Evolutionary conservation across 305 asterid species (phyloP).

Genomic region (Salvia sclarea): DNA sequence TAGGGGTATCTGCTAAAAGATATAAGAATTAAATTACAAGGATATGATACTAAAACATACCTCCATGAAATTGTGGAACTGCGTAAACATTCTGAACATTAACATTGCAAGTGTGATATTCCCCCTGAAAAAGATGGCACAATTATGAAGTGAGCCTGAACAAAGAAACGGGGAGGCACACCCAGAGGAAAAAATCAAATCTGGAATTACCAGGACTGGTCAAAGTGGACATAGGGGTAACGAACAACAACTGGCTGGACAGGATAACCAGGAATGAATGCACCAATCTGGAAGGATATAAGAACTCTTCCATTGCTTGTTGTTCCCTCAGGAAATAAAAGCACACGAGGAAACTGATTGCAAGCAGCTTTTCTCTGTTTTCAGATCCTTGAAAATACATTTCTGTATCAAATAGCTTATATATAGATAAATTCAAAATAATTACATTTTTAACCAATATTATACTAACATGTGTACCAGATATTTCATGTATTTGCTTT

Average conservation of each 20-base stretch:
- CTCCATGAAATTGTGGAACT: conserved; percentile 99
- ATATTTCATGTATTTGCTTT: conserved; percentile 11
- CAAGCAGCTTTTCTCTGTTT: conserved; percentile 98
- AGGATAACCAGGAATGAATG: conserved; percentile 93
- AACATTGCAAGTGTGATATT: conserved; percentile 61
- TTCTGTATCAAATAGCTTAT: conserved; percentile 97
- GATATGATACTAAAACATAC: conserved; percentile 37
- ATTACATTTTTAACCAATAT: conserved; percentile 35
- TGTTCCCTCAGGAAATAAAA: conserved; percentile 99
- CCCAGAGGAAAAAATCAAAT: conserved; percentile 25
- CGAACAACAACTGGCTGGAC: conserved; percentile 91
- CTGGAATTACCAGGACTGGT: conserved; percentile 84
- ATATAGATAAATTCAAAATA: conserved; percentile 49
- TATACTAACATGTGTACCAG: conserved; percentile 7
- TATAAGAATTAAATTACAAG: not conserved
- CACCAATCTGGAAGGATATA: conserved; percentile 94
- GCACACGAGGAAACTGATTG: conserved; percentile 84
- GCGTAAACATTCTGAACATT: conserved; percentile 96
- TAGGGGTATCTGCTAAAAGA: not conserved
- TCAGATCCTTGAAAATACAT: conserved; percentile 79
- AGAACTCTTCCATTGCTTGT: conserved; percentile 90
- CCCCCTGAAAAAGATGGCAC: conserved; percentile 63
- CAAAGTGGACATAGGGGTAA: conserved; percentile 95
- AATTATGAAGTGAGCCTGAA: conserved; percentile 16
- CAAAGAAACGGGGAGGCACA: conserved; percentile 16